Conservation (phyloP, 371 early-diverging fungal genomes). For the Mucor sp. region DNA sequence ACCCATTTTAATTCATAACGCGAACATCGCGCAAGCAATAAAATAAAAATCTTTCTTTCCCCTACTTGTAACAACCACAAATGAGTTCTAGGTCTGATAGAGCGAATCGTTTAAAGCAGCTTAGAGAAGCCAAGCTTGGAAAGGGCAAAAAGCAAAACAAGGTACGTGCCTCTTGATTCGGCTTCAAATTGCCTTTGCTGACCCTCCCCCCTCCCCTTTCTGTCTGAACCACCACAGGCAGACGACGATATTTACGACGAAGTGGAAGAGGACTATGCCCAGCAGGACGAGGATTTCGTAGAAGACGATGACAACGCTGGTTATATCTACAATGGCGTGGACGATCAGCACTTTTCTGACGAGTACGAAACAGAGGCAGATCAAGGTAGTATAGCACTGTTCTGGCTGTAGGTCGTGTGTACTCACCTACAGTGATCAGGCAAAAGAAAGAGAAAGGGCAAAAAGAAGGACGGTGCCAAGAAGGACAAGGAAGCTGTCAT, state of each 20-base stretch:
- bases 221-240: background rate
- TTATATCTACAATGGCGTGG: slow-evolving; percentile 77
- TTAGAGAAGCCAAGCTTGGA: slow-evolving; percentile 14
- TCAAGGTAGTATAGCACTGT: slow-evolving; percentile 10
- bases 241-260: slow-evolving; percentile 59
- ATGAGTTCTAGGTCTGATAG: slow-evolving; percentile 20
- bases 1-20: background rate
- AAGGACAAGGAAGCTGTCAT: slow-evolving; percentile 27
- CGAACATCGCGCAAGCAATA: slow-evolving; percentile 1
- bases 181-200: background rate
- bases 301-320: slow-evolving; percentile 87
- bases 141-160: slow-evolving; percentile 4
- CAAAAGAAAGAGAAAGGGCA: slow-evolving; percentile 20
- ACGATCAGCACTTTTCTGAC: slow-evolving; percentile 57
- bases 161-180: background rate
- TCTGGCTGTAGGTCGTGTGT: background rate
- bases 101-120: slow-evolving; percentile 14
- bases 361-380: slow-evolving; percentile 41
- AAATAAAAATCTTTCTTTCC: background rate
- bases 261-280: slow-evolving; percentile 63
- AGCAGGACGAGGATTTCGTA: slow-evolving; percentile 78
- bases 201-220: no score
- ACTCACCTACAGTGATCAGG: background rate
- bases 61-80: background rate
- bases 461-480: slow-evolving; percentile 12